phyloP scores from a whole-genome alignment of 139 green algal species.

The Raphidocelis subcapitata region DNA sequence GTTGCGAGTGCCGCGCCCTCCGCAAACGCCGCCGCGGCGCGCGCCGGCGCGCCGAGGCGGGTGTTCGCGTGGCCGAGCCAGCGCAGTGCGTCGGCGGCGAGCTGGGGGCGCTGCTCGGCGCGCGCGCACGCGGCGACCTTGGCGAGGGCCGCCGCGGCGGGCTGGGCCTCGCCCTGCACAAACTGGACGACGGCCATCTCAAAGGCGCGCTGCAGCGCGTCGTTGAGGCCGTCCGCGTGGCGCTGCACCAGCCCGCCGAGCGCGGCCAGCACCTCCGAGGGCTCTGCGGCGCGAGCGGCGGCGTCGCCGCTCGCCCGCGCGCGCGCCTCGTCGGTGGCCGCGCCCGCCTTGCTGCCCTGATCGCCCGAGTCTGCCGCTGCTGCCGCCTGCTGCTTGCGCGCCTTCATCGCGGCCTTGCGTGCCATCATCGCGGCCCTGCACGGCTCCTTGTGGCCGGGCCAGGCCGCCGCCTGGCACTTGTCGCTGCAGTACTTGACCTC shows the following conservation, averaged over 20 bases:
- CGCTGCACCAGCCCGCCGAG: constrained; percentile 28
- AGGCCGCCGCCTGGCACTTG: too few species aligned
- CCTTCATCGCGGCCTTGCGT: too few species aligned
- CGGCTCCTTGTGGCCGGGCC: too few species aligned
- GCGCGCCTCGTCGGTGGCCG: too few species aligned
- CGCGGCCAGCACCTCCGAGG: constrained; percentile 16
- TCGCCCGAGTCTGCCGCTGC: too few species aligned
- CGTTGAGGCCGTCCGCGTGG: constrained; percentile 6
- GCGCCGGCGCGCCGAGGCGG: constrained; percentile 14
- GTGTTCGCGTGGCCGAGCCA: constrained; percentile 43
- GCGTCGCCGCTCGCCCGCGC: too few species aligned
- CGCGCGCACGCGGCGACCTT: constrained; percentile 7
- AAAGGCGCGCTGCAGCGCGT: constrained; percentile 32
- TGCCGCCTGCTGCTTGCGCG: too few species aligned
- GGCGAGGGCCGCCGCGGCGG: constrained; percentile 17
- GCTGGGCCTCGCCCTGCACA: constrained; percentile 32
- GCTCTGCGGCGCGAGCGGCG: neutral
- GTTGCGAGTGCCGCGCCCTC: constrained; percentile 30
- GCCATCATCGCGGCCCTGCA: too few species aligned
- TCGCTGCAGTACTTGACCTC: too few species aligned
- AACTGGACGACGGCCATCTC: constrained; percentile 43
- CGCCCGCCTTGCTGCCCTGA: too few species aligned
- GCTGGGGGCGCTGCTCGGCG: constrained; percentile 1
- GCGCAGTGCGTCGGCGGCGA: constrained; percentile 39
- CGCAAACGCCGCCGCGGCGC: constrained; percentile 31